Percentiles rank a stretch among this genome's conserved stretches.
These are phyloP conservation scores for barley (Hordeum vulgare) DNA, from an alignment of 176 grass and related monocot species.

Conservation along the genomic window MorexV3_pseudomolecules_assembly NC_058521.1:92940608-92941107, in stretches of 20 bases:
- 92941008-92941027: constrained; percentile 93
- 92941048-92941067: constrained; percentile 79
- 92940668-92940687: not conserved
- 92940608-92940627: constrained; percentile 59
- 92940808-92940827: not conserved
- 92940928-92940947: constrained; percentile 49
- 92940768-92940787: constrained; percentile 46
- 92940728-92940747: constrained; percentile 89
- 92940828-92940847: not conserved
- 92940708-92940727: constrained; percentile 63
- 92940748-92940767: constrained; percentile 55
- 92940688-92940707: constrained; percentile 15
- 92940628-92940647: constrained; percentile 49
- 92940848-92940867: not conserved
- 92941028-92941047: constrained; percentile 84
- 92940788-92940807: not conserved
- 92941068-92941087: constrained; percentile 81
- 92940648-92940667: constrained; percentile 16
- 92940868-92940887: constrained; percentile 10
- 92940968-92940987: constrained; percentile 94
- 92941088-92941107: constrained; percentile 39
- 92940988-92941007: constrained; percentile 72
- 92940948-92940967: constrained; percentile 45
- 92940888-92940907: constrained; percentile 16
- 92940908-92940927: constrained; percentile 46